Percentiles rank a stretch among this genome's conserved stretches.
Evolutionary conservation across 768 basidiomycete species (phyloP).

Genomic region (Calocybe gangraenosa): DNA sequence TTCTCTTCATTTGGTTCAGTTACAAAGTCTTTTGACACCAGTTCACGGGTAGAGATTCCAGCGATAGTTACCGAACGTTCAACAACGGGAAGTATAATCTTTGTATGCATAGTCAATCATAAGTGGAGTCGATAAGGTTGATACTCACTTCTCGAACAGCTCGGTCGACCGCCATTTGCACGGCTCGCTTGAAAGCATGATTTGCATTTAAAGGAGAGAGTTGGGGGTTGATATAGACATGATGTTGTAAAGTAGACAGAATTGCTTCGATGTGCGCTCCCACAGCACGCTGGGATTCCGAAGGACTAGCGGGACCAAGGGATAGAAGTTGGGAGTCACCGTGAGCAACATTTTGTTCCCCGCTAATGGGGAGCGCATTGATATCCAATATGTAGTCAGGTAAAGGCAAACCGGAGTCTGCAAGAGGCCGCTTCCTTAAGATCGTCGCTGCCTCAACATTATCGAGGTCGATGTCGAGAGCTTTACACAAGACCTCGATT

Average conservation of each 20-base stretch:
- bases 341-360: slow-evolving; percentile 50
- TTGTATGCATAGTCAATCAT: not conserved
- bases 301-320: slow-evolving; percentile 54
- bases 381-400: slow-evolving; percentile 82
- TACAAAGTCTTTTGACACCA: slow-evolving; percentile 94
- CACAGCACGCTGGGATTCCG: slow-evolving; percentile 64
- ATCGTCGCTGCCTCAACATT: slow-evolving; percentile 79
- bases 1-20: slow-evolving; percentile 90
- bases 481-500: slow-evolving; percentile 95
- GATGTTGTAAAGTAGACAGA: slow-evolving; percentile 61
- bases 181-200: slow-evolving; percentile 83
- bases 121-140: slow-evolving; percentile 2
- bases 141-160: slow-evolving; percentile 84
- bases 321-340: slow-evolving; percentile 61
- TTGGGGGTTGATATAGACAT: slow-evolving; percentile 75
- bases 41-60: slow-evolving; percentile 93
- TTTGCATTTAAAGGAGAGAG: slow-evolving; percentile 73
- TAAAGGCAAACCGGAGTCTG: slow-evolving; percentile 59
- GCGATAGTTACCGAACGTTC: slow-evolving; percentile 98
- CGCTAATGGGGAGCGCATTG: slow-evolving; percentile 72
- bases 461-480: slow-evolving; percentile 83
- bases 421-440: slow-evolving; percentile 69
- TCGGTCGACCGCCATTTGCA: slow-evolving; percentile 87
- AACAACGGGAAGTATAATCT: slow-evolving; percentile 97
- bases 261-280: slow-evolving; percentile 82